These are phyloP conservation scores for Verticillium tricorpus DNA, from an alignment of 2,329 filamentous ascomycete species.

Conservation along the genomic window DNA sequence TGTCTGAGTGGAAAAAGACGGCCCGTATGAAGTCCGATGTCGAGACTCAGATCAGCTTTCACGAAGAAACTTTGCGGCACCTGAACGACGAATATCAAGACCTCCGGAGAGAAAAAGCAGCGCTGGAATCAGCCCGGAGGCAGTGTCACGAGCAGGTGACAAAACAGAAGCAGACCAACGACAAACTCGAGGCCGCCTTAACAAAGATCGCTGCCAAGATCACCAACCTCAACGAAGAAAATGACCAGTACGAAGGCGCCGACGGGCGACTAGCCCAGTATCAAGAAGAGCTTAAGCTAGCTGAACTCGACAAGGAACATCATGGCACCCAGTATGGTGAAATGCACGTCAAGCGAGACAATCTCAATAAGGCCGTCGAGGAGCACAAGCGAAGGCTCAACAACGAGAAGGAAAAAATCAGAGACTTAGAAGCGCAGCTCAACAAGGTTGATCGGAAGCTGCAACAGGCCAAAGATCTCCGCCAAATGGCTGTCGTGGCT, in stretches of 20 bases:
- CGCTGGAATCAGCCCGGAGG: conserved; percentile 42
- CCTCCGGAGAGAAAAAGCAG: conserved; percentile 43
- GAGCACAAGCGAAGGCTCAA: conserved; percentile 31
- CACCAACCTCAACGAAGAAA: conserved; percentile 46
- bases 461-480: conserved; percentile 40
- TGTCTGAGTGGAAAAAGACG: conserved; percentile 42
- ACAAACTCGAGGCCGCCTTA: conserved; percentile 43
- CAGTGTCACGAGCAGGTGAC: conserved; percentile 40
- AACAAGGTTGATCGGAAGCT: conserved; percentile 53
- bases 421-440: conserved; percentile 27
- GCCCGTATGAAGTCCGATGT: conserved; percentile 79
- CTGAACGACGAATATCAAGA: conserved; percentile 50
- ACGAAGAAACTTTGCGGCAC: conserved; percentile 45
- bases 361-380: conserved; percentile 39
- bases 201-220: conserved; percentile 60
- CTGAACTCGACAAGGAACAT: conserved; percentile 36
- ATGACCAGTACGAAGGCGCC: conserved; percentile 63
- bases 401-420: conserved; percentile 29
- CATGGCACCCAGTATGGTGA: conserved; percentile 53
- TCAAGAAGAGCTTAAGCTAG: conserved; percentile 51
- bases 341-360: conserved; percentile 42
- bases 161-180: conserved; percentile 33
- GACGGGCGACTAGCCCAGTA: conserved; percentile 62
- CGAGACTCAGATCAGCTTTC: conserved; percentile 57
- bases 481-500: conserved; percentile 48